Conservation (phyloP, 805 yeast genomes). For the Yamadazyma paraphyllophila region DNA sequence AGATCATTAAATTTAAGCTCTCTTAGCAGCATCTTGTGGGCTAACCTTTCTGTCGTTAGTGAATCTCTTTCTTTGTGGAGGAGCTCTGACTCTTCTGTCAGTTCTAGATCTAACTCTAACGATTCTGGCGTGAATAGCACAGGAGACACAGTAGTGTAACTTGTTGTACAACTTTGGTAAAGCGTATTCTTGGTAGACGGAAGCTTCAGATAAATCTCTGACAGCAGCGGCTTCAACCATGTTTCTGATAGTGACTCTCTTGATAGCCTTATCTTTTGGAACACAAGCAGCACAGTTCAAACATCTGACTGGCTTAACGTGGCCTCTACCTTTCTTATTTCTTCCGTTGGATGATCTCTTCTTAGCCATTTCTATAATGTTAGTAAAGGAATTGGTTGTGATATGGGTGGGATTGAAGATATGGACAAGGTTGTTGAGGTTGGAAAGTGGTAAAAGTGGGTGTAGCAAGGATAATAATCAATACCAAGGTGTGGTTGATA, state of each 20-base stretch:
- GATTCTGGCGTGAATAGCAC: conserved; percentile 99
- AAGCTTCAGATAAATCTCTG: conserved; percentile 99
- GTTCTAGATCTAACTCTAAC: conserved; percentile 99
- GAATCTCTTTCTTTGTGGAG: conserved; percentile 99
- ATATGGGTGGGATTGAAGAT: background rate
- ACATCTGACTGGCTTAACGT: conserved; percentile 99
- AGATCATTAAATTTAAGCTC: conserved; percentile 46
- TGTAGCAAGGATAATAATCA: too few species aligned
- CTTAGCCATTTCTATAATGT: conserved; percentile 79
- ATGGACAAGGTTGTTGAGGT: background rate
- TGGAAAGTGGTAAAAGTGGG: too few species aligned
- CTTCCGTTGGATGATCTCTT: conserved; percentile 99
- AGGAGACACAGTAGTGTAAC: conserved; percentile 99
- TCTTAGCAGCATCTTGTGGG: conserved; percentile 97
- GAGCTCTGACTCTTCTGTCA: conserved; percentile 98
- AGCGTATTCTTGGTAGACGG: conserved; percentile 98
- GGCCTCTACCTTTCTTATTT: conserved; percentile 99
- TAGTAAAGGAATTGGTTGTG: conserved; percentile 17
- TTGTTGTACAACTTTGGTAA: conserved; percentile 99
- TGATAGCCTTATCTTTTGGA: conserved; percentile 99
- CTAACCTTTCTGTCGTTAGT: conserved; percentile 92
- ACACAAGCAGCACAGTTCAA: conserved; percentile 99
- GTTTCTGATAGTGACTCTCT: conserved; percentile 99
- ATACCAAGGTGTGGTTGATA: too few species aligned
- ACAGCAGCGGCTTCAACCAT: conserved; percentile 99